Base-by-base conservation (phyloP, 1,284 basidiomycete genomes). In the Peniophora sp. region DNA sequence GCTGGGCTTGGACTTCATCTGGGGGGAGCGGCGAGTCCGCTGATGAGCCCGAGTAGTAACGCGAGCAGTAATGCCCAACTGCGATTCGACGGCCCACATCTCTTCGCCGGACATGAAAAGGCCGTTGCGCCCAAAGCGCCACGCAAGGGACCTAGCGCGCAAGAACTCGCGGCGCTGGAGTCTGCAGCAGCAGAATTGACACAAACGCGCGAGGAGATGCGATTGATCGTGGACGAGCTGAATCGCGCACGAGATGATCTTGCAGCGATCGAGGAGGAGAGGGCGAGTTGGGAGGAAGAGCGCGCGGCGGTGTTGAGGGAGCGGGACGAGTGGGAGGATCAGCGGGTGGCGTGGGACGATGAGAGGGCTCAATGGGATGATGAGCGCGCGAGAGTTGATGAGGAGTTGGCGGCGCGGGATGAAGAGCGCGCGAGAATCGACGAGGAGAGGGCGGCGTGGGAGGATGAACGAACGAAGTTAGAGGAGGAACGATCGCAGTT, bases 31-130 rank as follows among this genome's bases (percentile, higher is more conserved):
- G 69, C 77, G 59, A 82, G 78, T 57, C 76, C 81, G 0, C 68
- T 74, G 9, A 77, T 79, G 1, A 68, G 72, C 20, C 65, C 68
- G 50, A 76, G 74, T 23, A 71, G 68, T 46, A 56, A 71, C 2
- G 71, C 74, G 18, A 65, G 74, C 1, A 55, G 63, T 10, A 66
- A 73, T 12, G 68, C 75, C 10, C 70, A 69, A 51, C 58, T 69
- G 23, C 81, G 78, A 41, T 90, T 91, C 59, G 85, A 88, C 50
- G 87, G 87, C n/a, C 80, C 82, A 1, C 88, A 91, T 67, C 71
- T 90, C 47, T 89, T 89, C 57, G 86, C 88, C 0, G 88, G 88
- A 0, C 86, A 91, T 56, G 79, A 75, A 3, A 74, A 81, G 47
- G 74, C 85, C 3, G 65, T 85, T 15, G 68, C 82, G 0, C 83